Base-by-base conservation (phyloP, 257 asterid species). In the Solanum rostratum region DNA sequence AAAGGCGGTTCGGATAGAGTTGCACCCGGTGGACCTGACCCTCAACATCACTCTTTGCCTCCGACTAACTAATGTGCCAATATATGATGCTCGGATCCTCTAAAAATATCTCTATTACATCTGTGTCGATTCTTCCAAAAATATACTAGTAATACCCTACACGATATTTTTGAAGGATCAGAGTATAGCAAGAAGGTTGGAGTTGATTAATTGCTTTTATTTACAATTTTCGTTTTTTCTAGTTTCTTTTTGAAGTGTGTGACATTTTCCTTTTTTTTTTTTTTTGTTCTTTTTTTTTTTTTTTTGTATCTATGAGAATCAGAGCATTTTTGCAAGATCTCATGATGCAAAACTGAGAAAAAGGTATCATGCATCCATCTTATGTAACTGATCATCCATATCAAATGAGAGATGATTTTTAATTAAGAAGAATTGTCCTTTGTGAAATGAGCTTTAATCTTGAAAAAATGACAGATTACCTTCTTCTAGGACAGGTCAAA, bases 21-120 rank as follows among this genome's bases (percentile, higher is more conserved):
- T 49, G 89, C 85, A 30, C 94, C 94, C 0, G 83, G 87, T 14
- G 94, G 94, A 2, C 94, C 94, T 10, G 91, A 91, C 41, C 86
- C 89, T 81, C 89, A 90, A 20, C 94, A 91, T 71, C 91, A 91
- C 78, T 66, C 80, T 79, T 50, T 3, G 11, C 81, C 86, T 19
- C 46, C 41, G 10, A 5, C 27, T 74, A 76, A 22, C 39, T 74
- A 74, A 22, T 0, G 11, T 11, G 33, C 0, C 37, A 41, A 2
- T 6, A 11, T 13, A n/a, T 13, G 55, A 5, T 74, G 41, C 9
- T 45, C 10, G 5, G 2, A 46, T 74, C 20, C 7, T 46, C 14
- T 45, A 45, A 46, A 74, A 45, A 22, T 14, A 1, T 22, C 3
- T 41, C 0, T 73, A 12, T 7, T 3, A 22, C 18, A 4, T 2